Evolutionary conservation across 257 asterid genomes (phyloP).

Genomic region (Scutellaria barbata): DNA sequence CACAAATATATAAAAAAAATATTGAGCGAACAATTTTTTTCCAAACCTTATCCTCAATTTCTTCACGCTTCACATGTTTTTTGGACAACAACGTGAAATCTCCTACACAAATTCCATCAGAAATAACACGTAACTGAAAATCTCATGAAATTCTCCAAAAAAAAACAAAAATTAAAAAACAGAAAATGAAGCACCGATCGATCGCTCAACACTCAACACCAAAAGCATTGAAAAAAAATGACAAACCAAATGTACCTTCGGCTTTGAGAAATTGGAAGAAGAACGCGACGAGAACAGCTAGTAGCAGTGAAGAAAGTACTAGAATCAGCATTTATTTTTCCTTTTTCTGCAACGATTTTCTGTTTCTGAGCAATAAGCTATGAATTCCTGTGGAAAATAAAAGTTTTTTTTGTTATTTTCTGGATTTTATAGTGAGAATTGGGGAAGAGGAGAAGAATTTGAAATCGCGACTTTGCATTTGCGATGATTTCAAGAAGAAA

Average conservation of each 20-base stretch:
- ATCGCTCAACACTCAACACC: neutral
- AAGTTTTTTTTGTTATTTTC: neutral
- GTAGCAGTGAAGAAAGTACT: constrained; percentile 35
- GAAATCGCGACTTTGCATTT: neutral
- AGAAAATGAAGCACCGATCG: neutral
- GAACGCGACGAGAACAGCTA: constrained; percentile 39
- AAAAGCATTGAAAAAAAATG: neutral
- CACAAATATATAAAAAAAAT: neutral
- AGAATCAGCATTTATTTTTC: constrained; percentile 48
- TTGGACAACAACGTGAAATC: constrained; percentile 86
- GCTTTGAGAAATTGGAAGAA: constrained; percentile 65
- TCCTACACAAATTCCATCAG: constrained; percentile 48
- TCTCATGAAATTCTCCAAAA: neutral
- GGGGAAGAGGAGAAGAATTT: neutral
- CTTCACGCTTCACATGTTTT: constrained; percentile 70
- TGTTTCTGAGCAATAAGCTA: neutral
- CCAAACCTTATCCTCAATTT: constrained; percentile 85
- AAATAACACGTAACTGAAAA: neutral
- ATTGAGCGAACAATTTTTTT: neutral
- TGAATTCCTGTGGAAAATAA: neutral
- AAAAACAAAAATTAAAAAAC: neutral
- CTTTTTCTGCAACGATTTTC: constrained; percentile 8
- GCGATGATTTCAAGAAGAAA: neutral
- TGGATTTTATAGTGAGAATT: neutral
- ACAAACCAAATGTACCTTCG: constrained; percentile 62